Evolutionary conservation across 192 early-diverging fungal species (phyloP).

Genomic region (Backusella liffmaniae): DNA sequence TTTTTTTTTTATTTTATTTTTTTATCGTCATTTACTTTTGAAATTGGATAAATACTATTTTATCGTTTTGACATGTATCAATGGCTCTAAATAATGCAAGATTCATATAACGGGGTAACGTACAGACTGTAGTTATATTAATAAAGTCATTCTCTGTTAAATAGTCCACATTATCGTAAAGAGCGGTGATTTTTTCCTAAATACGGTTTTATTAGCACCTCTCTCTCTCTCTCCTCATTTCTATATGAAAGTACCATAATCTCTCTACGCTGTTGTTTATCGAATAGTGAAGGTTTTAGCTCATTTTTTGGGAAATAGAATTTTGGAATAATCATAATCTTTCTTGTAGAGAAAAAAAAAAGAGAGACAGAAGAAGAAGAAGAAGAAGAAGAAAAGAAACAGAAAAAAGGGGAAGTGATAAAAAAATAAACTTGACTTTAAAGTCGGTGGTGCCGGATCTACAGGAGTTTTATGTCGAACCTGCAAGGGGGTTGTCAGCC

Average conservation of each 20-base stretch:
- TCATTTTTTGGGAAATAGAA: conserved; percentile 12
- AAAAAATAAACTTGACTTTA: background rate
- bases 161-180: conserved; percentile 8
- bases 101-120: conserved; percentile 68
- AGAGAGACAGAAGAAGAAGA: background rate
- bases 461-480: conserved; percentile 6
- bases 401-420: background rate
- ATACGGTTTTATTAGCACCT: background rate
- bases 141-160: conserved; percentile 25
- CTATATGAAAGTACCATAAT: background rate
- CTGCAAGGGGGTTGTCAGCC: conserved; percentile 3
- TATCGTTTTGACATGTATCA: conserved; percentile 11
- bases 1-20: background rate
- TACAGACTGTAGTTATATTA: conserved; percentile 42
- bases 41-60: conserved; percentile 2
- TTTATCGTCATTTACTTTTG: background rate
- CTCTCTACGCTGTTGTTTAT: background rate
- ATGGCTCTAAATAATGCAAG: conserved; percentile 59
- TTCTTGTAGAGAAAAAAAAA: background rate
- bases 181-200: background rate
- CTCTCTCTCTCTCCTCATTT: background rate
- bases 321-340: conserved; percentile 4
- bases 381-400: background rate
- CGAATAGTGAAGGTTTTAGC: background rate
- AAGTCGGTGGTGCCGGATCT: background rate